These are phyloP conservation scores for Annulohypoxylon bovei DNA, from an alignment of 495 filamentous ascomycete genomes.

Conservation along the genomic window DNA sequence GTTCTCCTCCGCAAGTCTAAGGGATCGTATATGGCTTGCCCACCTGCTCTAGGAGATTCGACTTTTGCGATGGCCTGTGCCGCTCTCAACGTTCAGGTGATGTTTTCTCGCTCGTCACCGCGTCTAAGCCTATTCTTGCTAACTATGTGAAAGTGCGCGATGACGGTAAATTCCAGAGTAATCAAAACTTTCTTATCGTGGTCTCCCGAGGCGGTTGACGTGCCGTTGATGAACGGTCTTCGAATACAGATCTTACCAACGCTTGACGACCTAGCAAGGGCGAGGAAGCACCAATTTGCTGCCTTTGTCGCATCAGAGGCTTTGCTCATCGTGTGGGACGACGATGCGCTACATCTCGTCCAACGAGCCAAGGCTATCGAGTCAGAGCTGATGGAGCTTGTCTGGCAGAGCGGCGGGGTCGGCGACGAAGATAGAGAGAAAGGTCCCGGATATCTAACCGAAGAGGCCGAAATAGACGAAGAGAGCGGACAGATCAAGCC, in stretches of 20 bases:
- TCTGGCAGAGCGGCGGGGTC: constrained; percentile 67
- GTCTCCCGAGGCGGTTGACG: constrained; percentile 75
- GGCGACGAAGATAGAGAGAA: constrained; percentile 59
- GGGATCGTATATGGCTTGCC: constrained; percentile 75
- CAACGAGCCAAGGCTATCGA: constrained; percentile 73
- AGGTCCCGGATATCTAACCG: constrained; percentile 54
- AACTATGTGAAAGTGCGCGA: constrained; percentile 66
- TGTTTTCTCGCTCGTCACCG: not conserved
- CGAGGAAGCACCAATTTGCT: constrained; percentile 78
- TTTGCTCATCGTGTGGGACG: constrained; percentile 79
- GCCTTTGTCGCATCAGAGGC: constrained; percentile 76
- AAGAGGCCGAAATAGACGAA: constrained; percentile 70
- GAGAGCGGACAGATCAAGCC: constrained; percentile 73
- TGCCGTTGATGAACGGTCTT: constrained; percentile 78
- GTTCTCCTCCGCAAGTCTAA: constrained; percentile 73
- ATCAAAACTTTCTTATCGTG: constrained; percentile 78
- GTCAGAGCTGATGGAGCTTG: constrained; percentile 75
- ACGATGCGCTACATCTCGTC: constrained; percentile 75
- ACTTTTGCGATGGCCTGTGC: constrained; percentile 68
- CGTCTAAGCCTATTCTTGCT: not conserved
- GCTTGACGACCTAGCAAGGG: constrained; percentile 71
- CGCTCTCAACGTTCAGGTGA: constrained; percentile 75
- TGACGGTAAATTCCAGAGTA: constrained; percentile 80
- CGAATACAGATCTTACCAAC: constrained; percentile 77
- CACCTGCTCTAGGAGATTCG: constrained; percentile 66